Conservation (phyloP, 495 filamentous ascomycete species). For the Aspergillus leporis region DNA sequence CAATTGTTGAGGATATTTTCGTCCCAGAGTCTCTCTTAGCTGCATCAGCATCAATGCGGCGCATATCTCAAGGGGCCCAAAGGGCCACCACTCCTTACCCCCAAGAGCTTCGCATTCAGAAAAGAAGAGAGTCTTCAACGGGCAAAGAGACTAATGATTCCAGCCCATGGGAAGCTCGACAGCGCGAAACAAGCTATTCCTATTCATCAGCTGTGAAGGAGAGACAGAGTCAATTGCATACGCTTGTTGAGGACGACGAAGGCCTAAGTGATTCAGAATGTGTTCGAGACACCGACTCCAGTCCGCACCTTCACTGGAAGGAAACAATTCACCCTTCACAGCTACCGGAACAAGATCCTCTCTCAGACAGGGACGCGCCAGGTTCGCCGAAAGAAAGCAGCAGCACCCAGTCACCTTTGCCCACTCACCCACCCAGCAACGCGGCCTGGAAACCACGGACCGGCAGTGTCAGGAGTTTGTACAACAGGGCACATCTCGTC, state of each 20-base stretch:
- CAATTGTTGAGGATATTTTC: slow-evolving; percentile 2
- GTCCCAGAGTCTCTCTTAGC: slow-evolving; percentile 1
- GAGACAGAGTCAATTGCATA: neutral
- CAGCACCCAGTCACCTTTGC: neutral
- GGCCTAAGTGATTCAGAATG: neutral
- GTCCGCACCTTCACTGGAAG: neutral
- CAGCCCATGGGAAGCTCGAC: no score
- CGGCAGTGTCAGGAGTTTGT: slow-evolving; percentile 1
- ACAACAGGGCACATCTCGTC: slow-evolving; percentile 12
- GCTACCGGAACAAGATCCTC: neutral
- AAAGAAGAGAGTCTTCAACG: neutral
- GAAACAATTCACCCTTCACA: neutral
- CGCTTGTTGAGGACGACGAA: neutral
- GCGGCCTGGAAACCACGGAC: neutral
- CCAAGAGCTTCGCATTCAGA: neutral
- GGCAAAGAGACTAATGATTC: neutral
- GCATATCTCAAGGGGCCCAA: neutral
- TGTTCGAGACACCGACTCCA: neutral
- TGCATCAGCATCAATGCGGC: neutral
- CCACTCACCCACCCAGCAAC: neutral
- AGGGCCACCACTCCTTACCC: neutral
- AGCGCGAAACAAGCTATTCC: neutral
- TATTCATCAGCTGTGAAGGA: neutral
- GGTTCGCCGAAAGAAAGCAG: neutral
- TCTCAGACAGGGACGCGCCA: neutral